These are phyloP conservation scores for Solanum pinnatisectum DNA, from an alignment of 257 asterid species.

Conservation along the genomic window DNA sequence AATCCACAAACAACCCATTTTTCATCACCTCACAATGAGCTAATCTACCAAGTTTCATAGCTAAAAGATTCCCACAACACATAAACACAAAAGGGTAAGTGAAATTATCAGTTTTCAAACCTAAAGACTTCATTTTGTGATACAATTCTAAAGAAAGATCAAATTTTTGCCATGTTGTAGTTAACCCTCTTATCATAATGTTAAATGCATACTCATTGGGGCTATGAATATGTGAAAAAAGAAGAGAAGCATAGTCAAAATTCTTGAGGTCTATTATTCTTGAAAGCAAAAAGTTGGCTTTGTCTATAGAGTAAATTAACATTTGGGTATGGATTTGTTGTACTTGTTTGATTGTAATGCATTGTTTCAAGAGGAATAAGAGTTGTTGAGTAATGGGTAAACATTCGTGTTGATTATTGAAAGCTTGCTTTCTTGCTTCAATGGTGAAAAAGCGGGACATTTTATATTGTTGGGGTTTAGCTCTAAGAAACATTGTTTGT, in stretches of 20 bases:
- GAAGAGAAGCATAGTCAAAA: constrained; percentile 31
- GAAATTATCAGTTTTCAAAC: constrained; percentile 62
- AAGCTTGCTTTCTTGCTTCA: not conserved
- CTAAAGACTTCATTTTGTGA: constrained; percentile 40
- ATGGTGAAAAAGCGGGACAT: constrained; percentile 1
- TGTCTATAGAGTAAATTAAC: constrained; percentile 43
- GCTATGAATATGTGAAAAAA: constrained; percentile 42
- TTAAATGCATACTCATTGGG: constrained; percentile 68
- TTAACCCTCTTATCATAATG: constrained; percentile 62
- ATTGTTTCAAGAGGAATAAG: constrained; percentile 26
- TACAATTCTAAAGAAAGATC: constrained; percentile 42
- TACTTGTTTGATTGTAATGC: constrained; percentile 38
- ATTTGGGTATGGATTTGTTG: constrained; percentile 72
- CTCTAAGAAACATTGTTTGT: not conserved
- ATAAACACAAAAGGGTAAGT: constrained; percentile 80
- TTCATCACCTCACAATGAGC: constrained; percentile 61
- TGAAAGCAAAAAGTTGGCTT: constrained; percentile 62
- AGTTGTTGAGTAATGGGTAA: constrained; percentile 23
- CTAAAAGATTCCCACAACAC: constrained; percentile 55
- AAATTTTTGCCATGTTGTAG: constrained; percentile 66
- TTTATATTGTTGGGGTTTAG: not conserved
- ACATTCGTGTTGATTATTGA: constrained; percentile 3
- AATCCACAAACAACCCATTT: constrained; percentile 51
- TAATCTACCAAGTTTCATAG: constrained; percentile 26
- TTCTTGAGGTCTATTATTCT: constrained; percentile 53